Evolutionary conservation across 306 rosid species (phyloP).

Genomic region (Fagus sylvatica): DNA sequence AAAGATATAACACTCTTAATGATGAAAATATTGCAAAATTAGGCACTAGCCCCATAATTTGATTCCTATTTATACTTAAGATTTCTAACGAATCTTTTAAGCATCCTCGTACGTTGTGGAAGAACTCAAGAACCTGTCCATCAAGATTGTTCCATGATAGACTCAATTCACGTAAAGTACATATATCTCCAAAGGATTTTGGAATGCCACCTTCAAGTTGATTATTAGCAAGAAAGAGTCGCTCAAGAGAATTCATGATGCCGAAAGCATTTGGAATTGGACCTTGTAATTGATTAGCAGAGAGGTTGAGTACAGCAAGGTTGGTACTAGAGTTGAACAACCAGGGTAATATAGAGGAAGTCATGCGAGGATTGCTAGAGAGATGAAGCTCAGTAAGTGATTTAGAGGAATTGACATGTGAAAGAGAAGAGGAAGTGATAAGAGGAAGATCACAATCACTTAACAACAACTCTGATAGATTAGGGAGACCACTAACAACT

Average conservation of each 20-base stretch:
- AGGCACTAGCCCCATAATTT: not conserved
- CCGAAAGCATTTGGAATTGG: conserved; percentile 30
- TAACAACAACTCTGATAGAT: no score
- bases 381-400: not conserved
- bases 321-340: conserved; percentile 14
- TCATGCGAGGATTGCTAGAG: no score
- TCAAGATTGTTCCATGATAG: conserved; percentile 3
- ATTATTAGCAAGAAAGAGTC: not conserved
- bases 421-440: no score
- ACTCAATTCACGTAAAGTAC: conserved; percentile 7
- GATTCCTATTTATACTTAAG: conserved; percentile 1
- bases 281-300: not conserved
- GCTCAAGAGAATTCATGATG: conserved; percentile 12
- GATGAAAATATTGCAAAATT: no score
- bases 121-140: conserved; percentile 13
- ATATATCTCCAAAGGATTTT: conserved; percentile 12
- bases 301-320: conserved; percentile 6
- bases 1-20: no score
- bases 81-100: conserved; percentile 6
- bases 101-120: conserved; percentile 16
- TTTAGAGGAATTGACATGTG: no score
- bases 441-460: no score
- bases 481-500: no score
- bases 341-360: conserved; percentile 17
- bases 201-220: conserved; percentile 18